Evolutionary conservation across 257 asterid species (phyloP).

Genomic region (Gentiana straminea): DNA sequence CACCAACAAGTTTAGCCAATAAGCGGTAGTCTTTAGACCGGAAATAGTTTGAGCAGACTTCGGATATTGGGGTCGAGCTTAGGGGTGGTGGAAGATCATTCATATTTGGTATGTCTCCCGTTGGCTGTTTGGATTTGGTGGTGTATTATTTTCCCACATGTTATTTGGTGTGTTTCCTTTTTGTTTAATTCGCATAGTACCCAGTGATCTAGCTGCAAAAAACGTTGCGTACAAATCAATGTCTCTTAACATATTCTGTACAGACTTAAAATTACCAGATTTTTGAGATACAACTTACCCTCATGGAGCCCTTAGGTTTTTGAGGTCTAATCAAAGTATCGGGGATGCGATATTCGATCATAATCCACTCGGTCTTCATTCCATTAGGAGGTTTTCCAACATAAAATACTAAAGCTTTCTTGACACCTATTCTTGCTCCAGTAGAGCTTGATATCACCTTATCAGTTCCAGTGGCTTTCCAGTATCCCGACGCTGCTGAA

Average conservation of each 20-base stretch:
- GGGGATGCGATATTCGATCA: constrained; percentile 55
- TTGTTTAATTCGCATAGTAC: constrained; percentile 45
- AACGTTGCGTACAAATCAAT: too few relatives aligned
- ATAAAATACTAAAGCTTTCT: constrained; percentile 51
- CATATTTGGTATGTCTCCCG: constrained; percentile 8
- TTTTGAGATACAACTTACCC: constrained; percentile 25
- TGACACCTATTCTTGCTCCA: constrained; percentile 48
- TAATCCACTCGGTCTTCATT: constrained; percentile 44
- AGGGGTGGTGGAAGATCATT: constrained; percentile 18
- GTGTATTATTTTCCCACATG: constrained; percentile 12
- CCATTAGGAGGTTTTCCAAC: constrained; percentile 45
- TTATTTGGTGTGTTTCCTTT: constrained; percentile 82
- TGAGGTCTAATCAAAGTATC: constrained; percentile 24
- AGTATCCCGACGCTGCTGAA: constrained; percentile 43
- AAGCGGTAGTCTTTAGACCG: constrained; percentile 33
- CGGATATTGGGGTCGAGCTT: constrained; percentile 6
- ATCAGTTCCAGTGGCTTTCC: constrained; percentile 65
- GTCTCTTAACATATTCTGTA: too few relatives aligned
- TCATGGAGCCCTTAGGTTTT: constrained; percentile 45
- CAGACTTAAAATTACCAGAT: too few relatives aligned
- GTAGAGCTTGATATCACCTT: constrained; percentile 28
- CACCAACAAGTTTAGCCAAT: constrained; percentile 22
- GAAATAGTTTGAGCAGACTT: constrained; percentile 26
- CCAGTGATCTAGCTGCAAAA: constrained; percentile 58
- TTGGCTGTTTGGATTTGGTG: constrained; percentile 14